phyloP scores from a whole-genome alignment of 1,284 basidiomycete genomes.

The Heterobasidion irregulare region DNA sequence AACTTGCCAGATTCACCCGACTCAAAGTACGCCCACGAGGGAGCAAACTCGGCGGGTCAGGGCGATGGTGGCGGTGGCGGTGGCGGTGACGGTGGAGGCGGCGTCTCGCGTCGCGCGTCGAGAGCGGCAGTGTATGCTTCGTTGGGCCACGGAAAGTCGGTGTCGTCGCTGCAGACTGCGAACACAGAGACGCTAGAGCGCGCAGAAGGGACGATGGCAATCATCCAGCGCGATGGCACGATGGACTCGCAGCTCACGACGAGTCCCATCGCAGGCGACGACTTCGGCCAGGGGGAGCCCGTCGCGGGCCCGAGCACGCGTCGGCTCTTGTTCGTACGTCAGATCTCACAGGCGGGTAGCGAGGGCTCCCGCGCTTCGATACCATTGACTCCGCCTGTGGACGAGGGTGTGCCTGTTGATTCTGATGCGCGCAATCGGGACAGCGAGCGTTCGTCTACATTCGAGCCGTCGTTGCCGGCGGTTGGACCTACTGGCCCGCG shows the following conservation, averaged over 20 bases:
- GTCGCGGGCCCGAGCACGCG: background rate
- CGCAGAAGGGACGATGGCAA: constrained; percentile 57
- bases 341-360: background rate
- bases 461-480: background rate
- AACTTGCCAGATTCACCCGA: constrained; percentile 17
- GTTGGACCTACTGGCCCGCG: constrained; percentile 2
- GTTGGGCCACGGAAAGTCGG: constrained; percentile 33
- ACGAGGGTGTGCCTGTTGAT: background rate
- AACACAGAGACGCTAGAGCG: constrained; percentile 59
- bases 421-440: background rate
- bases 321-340: constrained; percentile 4
- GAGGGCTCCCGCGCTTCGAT: background rate
- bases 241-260: constrained; percentile 22
- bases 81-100: background rate
- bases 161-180: constrained; percentile 44
- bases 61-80: background rate
- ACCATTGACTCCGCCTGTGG: background rate
- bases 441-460: background rate
- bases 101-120: constrained; percentile 8
- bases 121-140: constrained; percentile 16
- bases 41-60: background rate
- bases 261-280: constrained; percentile 10
- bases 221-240: constrained; percentile 44
- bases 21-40: background rate
- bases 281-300: constrained; percentile 6